Base-by-base conservation (phyloP, 169 alveolate genomes). In the Pseudocohnilembus persalinus region DNA sequence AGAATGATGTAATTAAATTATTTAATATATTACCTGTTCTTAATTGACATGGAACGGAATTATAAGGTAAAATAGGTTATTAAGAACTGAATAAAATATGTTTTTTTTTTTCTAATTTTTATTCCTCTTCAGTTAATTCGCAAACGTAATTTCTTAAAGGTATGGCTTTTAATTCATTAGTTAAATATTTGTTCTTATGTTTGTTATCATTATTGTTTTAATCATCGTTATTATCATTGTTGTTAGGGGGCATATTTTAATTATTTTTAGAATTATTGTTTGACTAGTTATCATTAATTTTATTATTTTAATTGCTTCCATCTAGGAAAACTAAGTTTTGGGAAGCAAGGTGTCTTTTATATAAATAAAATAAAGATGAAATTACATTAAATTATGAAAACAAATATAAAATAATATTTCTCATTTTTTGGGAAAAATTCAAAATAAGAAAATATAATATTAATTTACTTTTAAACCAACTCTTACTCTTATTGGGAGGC, bases 41-140 rank as follows among this genome's bases (percentile, higher is more conserved):
- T 63, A 85, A 77, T 77, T 85, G 32, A 16, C 89, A 85, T 20
- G 82, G 82, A 65, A 85, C 77, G 49, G 49, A 64, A 33, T 72
- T 75, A 78, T 85, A 77, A 32, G 89, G 89, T 68, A 85, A 65
- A 26, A 85, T 85, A 29, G 89, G 89, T 31, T 78, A 63, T 79
- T 79, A 63, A 15, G 84, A 79, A 20, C 75, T 34, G 49, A 79
- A 79, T 0, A 79, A 34, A 20, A 79, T 79, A 32, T 79, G 84
- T 0, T 74, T 79, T 63, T 79, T 29, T 34, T 68, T 35, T n/a
- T 29, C 29, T 11, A 79, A 0, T 28, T n/a, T 29, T 79, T 28
- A 20, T 64, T 79, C 84, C 32, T 79, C 74, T 79, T 79, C 84
- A 29, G 84, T 79, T 49, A 79, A 79, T 20, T 79, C 84, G 15